Evolutionary conservation across 2,329 filamentous ascomycete genomes (phyloP).

Genomic region (Aspergillus persii): DNA sequence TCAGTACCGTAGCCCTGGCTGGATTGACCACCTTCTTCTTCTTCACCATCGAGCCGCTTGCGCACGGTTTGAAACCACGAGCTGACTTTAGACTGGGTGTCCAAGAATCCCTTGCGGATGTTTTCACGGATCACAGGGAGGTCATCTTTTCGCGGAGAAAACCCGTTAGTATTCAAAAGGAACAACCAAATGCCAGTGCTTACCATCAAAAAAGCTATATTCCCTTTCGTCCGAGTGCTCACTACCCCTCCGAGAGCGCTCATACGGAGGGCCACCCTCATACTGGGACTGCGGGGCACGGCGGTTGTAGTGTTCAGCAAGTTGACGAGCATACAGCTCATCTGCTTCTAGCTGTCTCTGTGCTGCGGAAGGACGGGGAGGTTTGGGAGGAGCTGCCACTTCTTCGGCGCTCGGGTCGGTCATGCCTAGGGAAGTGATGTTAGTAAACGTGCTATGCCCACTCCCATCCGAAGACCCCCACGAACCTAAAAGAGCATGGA

Average conservation of each 20-base stretch:
- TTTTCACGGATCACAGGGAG: conserved; percentile 91
- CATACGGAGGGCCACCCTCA: conserved; percentile 37
- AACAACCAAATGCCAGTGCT: background rate
- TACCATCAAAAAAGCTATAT: conserved; percentile 84
- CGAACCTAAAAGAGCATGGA: conserved; percentile 86
- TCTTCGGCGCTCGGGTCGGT: conserved; percentile 72
- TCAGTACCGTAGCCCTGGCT: conserved; percentile 32
- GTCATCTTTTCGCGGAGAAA: conserved; percentile 58
- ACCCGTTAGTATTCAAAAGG: background rate
- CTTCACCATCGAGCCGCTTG: conserved; percentile 90
- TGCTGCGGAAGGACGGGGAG: conserved; percentile 70
- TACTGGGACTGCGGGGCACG: conserved; percentile 31
- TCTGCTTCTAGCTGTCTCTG: conserved; percentile 85
- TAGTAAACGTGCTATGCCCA: background rate
- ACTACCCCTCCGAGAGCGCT: conserved; percentile 52
- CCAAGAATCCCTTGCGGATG: conserved; percentile 87
- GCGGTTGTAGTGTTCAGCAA: conserved; percentile 82
- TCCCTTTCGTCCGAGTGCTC: conserved; percentile 67
- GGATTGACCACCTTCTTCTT: conserved; percentile 59
- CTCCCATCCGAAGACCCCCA: conserved; percentile 1
- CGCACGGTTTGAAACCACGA: conserved; percentile 87
- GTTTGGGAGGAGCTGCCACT: conserved; percentile 67
- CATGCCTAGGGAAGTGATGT: conserved; percentile 57
- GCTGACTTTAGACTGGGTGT: conserved; percentile 92
- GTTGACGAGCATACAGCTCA: conserved; percentile 85